Evolutionary conservation across 2,329 filamentous ascomycete species (phyloP), one percentile per base, ranked within the genome.

Genomic region (Colletotrichum echinochloae): DNA sequence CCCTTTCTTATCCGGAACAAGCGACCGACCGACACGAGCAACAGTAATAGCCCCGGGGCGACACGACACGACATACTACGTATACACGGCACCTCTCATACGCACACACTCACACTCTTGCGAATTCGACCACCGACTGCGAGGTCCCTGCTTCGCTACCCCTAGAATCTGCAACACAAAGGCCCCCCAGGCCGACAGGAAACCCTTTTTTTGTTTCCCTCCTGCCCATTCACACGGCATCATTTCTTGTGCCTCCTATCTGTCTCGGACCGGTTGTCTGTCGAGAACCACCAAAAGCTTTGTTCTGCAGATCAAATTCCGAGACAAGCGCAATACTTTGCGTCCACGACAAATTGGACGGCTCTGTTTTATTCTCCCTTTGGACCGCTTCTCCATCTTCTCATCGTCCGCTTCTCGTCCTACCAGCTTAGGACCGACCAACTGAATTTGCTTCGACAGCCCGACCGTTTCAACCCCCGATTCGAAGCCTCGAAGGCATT

Each of bases 131-230:
- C 69, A 65, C 55, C 66, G 60, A 60, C 49, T 30, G 20, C 52
- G n/a, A 71, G 44, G 20, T 41, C 54, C 60, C 48, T 60, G 54
- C 55, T 59, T 57, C 56, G 52, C 30, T 49, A 66, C 63, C 64
- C 39, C 66, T 37, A 65, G 37, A 77, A 79, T 76, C 80, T 83
- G 81, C 81, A 80, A 83, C 81, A 80, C 78, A 73, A 75, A 75
- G 71, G 69, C 76, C 78, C 78, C 77, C 79, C 79, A 79, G 75
- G 64, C 75, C 73, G 73, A 20, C 48, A 52, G 46, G 16, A 55
- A 11, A 30, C 39, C 20, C 18, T 46, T 65, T 65, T 60, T 48
- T 64, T 49, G 37, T 56, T 71, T 65, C 48, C 54, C 20, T 56
- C 33, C 23, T 20, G 30, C 46, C 39, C 30, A 60, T 12, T 60